A percentile compares a stretch with the other conserved stretches of the same genome.
Conservation (phyloP, 2,329 filamentous ascomycete species). For the Arthrobotrys iridis region DNA sequence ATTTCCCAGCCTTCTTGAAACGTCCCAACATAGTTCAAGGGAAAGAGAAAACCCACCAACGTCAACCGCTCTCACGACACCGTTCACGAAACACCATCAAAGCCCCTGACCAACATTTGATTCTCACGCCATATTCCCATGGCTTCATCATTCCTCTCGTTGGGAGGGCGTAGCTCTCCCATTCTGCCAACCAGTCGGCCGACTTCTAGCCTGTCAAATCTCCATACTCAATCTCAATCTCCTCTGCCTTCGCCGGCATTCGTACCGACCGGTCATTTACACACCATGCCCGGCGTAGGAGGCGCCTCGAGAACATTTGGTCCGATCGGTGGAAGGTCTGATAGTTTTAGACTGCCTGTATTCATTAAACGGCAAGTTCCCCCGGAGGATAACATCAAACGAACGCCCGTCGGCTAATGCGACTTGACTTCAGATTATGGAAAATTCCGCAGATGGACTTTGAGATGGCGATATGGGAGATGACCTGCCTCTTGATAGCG, state of each 20-base stretch:
- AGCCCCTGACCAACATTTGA: conserved; percentile 7
- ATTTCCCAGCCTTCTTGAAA: conserved; percentile 27
- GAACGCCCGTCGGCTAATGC: conserved; percentile 16
- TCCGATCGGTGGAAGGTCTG: conserved; percentile 48
- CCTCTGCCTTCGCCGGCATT: conserved; percentile 48
- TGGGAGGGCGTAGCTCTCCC: conserved; percentile 45
- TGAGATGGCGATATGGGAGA: conserved; percentile 78
- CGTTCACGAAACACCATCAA: background rate
- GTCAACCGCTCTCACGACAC: background rate
- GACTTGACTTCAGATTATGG: conserved; percentile 66
- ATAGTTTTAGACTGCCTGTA: conserved; percentile 44
- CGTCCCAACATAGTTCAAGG: conserved; percentile 12
- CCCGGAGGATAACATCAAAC: background rate
- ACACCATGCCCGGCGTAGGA: conserved; percentile 48
- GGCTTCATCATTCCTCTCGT: conserved; percentile 46
- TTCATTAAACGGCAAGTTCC: conserved; percentile 46
- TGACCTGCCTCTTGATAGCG: conserved; percentile 74
- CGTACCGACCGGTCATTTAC: conserved; percentile 43
- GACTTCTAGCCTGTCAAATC: conserved; percentile 33
- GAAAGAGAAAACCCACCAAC: too few species aligned
- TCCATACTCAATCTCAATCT: conserved; percentile 14
- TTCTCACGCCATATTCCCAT: conserved; percentile 39
- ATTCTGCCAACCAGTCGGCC: conserved; percentile 49
- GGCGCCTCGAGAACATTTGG: conserved; percentile 41
- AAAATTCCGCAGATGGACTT: conserved; percentile 80